Conservation (phyloP, 2,329 filamentous ascomycete genomes). For the Fusarium pseudoanthophilum region DNA sequence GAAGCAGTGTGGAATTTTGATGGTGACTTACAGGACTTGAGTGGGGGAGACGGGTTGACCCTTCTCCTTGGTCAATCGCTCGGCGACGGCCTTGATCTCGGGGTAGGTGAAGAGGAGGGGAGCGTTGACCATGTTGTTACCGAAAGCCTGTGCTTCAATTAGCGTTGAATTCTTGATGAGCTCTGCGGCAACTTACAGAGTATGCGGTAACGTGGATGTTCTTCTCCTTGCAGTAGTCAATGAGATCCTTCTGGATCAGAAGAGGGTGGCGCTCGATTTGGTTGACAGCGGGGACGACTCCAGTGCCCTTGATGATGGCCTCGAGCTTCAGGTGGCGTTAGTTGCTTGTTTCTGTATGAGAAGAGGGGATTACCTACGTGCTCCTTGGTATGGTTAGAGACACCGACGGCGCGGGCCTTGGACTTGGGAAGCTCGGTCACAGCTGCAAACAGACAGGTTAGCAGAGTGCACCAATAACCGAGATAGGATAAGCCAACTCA, state of each 20-base stretch:
- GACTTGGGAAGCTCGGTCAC: not conserved
- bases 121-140: not conserved
- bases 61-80: not conserved
- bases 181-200: not conserved
- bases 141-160: not conserved
- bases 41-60: not conserved
- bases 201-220: not conserved
- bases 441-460: not conserved
- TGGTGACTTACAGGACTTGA: not conserved
- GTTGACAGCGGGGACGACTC: not conserved
- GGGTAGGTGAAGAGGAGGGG: not conserved
- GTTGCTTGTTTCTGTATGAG: no score
- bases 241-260: not conserved
- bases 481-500: not conserved
- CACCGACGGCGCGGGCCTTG: not conserved
- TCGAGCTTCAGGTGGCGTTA: not conserved
- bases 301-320: not conserved
- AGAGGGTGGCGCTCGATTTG: not conserved
- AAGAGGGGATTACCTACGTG: not conserved
- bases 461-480: rapidly evolving
- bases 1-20: rapidly evolving
- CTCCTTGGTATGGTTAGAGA: not conserved
- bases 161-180: not conserved
- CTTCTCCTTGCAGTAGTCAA: not conserved
- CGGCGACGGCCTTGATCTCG: not conserved